These are phyloP conservation scores for Chaetomiaceae sp. DNA, from an alignment of 2,329 filamentous ascomycete species.

Conservation along the genomic window DNA sequence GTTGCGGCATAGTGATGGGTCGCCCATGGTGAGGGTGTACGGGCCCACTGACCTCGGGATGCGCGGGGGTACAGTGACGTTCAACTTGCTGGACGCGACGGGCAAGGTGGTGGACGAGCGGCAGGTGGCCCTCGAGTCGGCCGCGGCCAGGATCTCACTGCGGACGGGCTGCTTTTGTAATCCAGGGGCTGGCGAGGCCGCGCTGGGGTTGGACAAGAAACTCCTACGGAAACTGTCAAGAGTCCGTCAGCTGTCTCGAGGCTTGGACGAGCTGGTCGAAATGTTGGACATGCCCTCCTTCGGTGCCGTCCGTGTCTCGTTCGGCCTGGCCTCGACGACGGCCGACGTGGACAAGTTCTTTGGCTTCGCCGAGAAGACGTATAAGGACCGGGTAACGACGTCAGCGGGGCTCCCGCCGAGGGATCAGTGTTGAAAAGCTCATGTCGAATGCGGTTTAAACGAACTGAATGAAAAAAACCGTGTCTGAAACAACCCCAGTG, in stretches of 20 bases:
- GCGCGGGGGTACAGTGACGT: slow-evolving; percentile 37
- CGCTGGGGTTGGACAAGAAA: slow-evolving; percentile 29
- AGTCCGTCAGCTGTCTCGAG: neutral
- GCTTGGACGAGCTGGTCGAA: slow-evolving; percentile 26
- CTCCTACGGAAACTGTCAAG: slow-evolving; percentile 17
- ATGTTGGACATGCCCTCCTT: slow-evolving; percentile 25
- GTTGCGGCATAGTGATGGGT: slow-evolving; percentile 33
- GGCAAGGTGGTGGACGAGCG: slow-evolving; percentile 36
- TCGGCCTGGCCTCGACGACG: slow-evolving; percentile 36
- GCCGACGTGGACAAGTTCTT: slow-evolving; percentile 36
- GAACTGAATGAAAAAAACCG: too few species aligned
- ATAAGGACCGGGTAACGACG: slow-evolving; percentile 29
- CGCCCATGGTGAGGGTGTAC: slow-evolving; percentile 34
- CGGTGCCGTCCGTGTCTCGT: slow-evolving; percentile 37
- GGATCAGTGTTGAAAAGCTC: neutral
- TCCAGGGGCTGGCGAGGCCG: slow-evolving; percentile 36
- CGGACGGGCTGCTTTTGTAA: slow-evolving; percentile 43
- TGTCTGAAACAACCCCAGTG: too few species aligned
- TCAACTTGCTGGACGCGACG: slow-evolving; percentile 35
- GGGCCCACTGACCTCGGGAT: slow-evolving; percentile 30
- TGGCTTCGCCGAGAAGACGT: slow-evolving; percentile 32
- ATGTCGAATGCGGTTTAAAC: neutral
- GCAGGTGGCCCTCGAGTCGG: slow-evolving; percentile 32
- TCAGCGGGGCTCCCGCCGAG: neutral
- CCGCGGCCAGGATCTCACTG: slow-evolving; percentile 34